phyloP scores from a whole-genome alignment of 805 yeast species.

The Schwanniomyces sp. region DNA sequence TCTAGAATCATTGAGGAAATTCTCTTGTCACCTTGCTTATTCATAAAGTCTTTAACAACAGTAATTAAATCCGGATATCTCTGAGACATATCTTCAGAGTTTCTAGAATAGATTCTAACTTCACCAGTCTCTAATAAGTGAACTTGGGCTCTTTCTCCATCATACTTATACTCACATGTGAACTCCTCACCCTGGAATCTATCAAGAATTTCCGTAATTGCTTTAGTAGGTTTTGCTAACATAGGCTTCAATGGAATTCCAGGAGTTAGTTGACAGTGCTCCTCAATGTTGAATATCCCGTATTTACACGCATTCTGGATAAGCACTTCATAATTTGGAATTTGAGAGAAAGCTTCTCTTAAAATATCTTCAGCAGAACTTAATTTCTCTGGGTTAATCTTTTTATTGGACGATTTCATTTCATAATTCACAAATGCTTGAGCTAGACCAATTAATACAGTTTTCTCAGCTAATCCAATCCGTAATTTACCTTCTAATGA shows the following conservation, averaged over 20 bases:
- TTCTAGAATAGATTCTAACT: conserved; percentile 83
- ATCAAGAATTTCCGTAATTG: conserved; percentile 89
- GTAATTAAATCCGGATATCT: conserved; percentile 88
- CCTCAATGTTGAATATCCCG: conserved; percentile 67
- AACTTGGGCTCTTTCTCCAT: conserved; percentile 96
- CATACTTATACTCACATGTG: conserved; percentile 96
- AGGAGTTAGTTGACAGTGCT: conserved; percentile 75
- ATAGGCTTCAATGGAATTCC: conserved; percentile 96
- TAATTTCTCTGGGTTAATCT: conserved; percentile 42
- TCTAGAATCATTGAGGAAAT: conserved; percentile 70
- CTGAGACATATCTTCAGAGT: conserved; percentile 95
- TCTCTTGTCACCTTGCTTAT: conserved; percentile 20
- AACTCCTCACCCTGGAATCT: conserved; percentile 81
- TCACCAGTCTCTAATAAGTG: conserved; percentile 68
- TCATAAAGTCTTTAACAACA: conserved; percentile 60
- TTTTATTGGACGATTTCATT: conserved; percentile 15
- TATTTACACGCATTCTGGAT: conserved; percentile 62
- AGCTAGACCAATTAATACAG: conserved; percentile 80
- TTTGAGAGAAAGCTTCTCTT: conserved; percentile 83
- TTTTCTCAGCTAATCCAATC: conserved; percentile 92
- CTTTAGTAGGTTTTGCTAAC: conserved; percentile 97
- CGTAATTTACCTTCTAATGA: conserved; percentile 91
- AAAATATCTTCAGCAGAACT: conserved; percentile 73
- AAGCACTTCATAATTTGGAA: conserved; percentile 85
- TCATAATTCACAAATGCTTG: conserved; percentile 78